Percentiles rank a stretch among this genome's conserved stretches.
Conservation (phyloP, 2,329 filamentous ascomycete species). For the Coleophoma eucalyptorum region DNA sequence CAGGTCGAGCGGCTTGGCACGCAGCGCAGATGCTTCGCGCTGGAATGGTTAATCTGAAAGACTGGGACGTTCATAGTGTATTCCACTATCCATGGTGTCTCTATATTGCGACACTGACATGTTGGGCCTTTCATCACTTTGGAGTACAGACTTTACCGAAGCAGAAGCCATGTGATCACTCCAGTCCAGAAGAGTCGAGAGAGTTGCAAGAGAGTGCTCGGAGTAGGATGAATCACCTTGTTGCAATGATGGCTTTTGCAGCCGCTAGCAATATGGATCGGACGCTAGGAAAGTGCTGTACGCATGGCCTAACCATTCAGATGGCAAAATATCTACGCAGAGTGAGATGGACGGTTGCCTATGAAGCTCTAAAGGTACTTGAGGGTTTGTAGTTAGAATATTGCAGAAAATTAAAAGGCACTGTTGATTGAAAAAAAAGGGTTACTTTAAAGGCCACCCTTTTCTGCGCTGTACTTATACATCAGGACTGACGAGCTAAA, state of each 20-base stretch:
- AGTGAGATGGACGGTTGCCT: neutral
- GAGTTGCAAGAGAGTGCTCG: neutral
- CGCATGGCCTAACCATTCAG: neutral
- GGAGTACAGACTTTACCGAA: neutral
- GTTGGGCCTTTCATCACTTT: neutral
- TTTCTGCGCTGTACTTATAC: too few species aligned
- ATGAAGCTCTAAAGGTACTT: neutral
- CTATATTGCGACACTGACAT: neutral
- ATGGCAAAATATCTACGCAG: neutral
- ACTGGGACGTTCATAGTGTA: neutral
- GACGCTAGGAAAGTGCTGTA: neutral
- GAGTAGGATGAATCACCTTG: neutral
- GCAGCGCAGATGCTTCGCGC: neutral
- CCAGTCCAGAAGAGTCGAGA: neutral
- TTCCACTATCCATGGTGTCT: neutral
- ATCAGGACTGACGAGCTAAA: too few species aligned
- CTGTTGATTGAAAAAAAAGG: too few species aligned
- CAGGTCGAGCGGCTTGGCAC: neutral
- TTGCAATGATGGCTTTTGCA: neutral
- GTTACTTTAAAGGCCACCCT: too few species aligned
- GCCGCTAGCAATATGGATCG: neutral
- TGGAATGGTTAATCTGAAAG: neutral
- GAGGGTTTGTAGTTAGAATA: neutral
- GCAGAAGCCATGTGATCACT: neutral
- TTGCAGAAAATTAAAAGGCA: too few species aligned